Evolutionary conservation across 2,329 filamentous ascomycete species (phyloP), one percentile per base, ranked within the genome.

Genomic region (Arthrobotrys pseudoclavata): DNA sequence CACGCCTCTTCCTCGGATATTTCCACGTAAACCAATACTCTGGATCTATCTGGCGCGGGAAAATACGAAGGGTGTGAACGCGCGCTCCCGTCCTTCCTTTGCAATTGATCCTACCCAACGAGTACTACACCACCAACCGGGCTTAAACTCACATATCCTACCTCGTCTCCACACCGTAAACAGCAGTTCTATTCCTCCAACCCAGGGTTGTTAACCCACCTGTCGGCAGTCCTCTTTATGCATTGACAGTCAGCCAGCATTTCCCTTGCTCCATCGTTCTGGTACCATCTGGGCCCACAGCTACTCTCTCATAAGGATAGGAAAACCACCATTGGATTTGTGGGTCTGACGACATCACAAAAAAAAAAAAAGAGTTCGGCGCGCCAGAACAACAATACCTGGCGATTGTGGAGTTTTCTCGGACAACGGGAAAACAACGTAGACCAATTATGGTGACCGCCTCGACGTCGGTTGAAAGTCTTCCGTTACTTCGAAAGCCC

Each of bases 131-230:
- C 60, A 69, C 66, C 72, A 76, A 69, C 64, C 66, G 61, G 72
- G 72, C 72, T 66, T 60, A 52, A 69, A 67, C 60, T 76, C 72
- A 69, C 72, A 48, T 61, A 76, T 76, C 72, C 72, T 76, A 76
- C 72, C 72, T 76, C 72, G 72, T 76, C 72, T 69, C 64, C 72
- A 66, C 67, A 64, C 72, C 72, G 55, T 50, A 76, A 76, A 66
- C 48, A 76, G 72, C 64, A 69, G 57, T 60, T 70, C 66, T 72
- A 26, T 55, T 50, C 47, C 42, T 53, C 66, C 50, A 69, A 40
- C 45, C 24, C 57, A 76, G 66, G 64, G 60, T 61, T 70, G 60
- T 61, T 70, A 60, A 50, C 52, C 66, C 72, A 66, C 72, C 66
- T 61, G 60, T 69, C 66, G 66, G 63, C 57, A 66, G 72, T 76